phyloP scores from a whole-genome alignment of 73 alveolate genomes.

The Loxodes magnus region DNA sequence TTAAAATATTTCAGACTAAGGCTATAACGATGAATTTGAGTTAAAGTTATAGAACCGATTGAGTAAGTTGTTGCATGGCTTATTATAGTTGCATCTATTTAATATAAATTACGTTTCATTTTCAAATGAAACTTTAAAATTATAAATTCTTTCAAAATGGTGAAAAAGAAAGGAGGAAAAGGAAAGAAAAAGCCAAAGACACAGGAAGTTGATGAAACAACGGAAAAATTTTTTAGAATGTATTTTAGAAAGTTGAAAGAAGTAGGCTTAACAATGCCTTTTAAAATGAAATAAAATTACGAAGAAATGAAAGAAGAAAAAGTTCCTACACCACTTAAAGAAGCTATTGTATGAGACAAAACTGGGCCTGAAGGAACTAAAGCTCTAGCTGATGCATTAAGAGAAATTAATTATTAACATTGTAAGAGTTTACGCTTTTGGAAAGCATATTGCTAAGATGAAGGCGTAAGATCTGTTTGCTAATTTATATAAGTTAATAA shows the following conservation, averaged over 20 bases:
- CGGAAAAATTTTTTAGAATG: not conserved
- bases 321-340: not conserved
- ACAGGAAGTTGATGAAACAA: not conserved
- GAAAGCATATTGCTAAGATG: not conserved
- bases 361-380: not conserved
- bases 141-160: no score
- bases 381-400: slow-evolving; percentile 8
- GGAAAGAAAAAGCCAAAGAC: no score
- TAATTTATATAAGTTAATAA: not conserved
- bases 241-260: not conserved
- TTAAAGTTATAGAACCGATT: no score
- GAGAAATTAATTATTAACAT: not conserved
- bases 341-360: not conserved
- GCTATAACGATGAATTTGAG: no score
- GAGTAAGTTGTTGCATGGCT: no score
- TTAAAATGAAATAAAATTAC: not conserved
- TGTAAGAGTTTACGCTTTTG: not conserved
- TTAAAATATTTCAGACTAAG: no score
- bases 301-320: not conserved
- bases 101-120: no score
- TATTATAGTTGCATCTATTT: no score
- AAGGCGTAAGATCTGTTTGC: not conserved
- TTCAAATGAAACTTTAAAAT: no score
- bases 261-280: not conserved
- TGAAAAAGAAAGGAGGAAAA: no score